phyloP scores from a whole-genome alignment of 106 monocot genomes.

The Platanthera zijinensis region DNA sequence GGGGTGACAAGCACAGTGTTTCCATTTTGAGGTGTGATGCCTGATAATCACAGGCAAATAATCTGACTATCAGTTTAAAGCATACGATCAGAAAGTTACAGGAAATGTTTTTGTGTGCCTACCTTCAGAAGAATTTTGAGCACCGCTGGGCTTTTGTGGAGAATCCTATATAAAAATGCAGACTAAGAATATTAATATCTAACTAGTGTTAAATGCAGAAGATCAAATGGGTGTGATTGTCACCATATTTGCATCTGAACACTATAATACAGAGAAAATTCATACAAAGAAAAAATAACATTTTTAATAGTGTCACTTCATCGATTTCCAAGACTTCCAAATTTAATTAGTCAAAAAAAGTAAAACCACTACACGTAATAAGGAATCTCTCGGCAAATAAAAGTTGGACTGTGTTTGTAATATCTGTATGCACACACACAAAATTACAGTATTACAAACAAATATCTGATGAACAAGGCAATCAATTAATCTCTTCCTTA shows the following conservation, averaged over 20 bases:
- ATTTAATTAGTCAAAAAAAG: not conserved
- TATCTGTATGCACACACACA: not conserved
- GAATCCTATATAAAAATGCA: slow-evolving; percentile 52
- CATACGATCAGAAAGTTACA: not conserved
- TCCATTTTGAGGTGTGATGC: slow-evolving; percentile 41
- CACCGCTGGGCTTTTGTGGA: slow-evolving; percentile 40
- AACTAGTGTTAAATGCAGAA: not conserved
- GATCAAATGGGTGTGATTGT: not conserved
- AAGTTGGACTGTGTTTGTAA: not conserved
- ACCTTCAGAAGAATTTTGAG: slow-evolving; percentile 60
- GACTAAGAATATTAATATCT: not conserved
- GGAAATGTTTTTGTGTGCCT: slow-evolving; percentile 4
- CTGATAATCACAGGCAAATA: slow-evolving; percentile 13
- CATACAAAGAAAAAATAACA: not conserved
- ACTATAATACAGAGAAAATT: not conserved
- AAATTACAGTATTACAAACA: not conserved
- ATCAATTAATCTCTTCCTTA: not conserved
- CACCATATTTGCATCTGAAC: not conserved
- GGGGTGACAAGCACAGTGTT: slow-evolving; percentile 20
- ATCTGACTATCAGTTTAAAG: slow-evolving; percentile 4
- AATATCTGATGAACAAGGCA: not conserved
- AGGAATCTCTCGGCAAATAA: not conserved
- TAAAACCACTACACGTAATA: not conserved
- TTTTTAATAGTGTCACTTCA: not conserved
- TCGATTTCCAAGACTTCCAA: not conserved